A percentile compares a stretch with the other conserved stretches of the same genome.
Conservation (phyloP, 306 rosid genomes). For the Oxytropis ochrocephala region DNA sequence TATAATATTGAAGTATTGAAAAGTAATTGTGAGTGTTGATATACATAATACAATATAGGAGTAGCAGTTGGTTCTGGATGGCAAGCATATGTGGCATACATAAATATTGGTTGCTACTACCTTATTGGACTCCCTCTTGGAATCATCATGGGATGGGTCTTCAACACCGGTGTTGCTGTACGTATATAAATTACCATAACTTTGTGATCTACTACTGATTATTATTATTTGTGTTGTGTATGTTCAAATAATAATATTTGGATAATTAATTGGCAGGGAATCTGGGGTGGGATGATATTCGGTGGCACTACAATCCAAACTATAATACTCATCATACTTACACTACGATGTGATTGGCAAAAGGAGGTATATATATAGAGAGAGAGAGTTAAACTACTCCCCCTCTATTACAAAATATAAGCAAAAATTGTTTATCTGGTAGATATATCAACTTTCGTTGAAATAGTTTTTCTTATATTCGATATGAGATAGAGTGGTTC, state of each 20-base stretch:
- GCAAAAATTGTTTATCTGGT: too few relatives aligned
- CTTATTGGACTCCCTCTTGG: constrained; percentile 46
- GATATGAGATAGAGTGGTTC: too few relatives aligned
- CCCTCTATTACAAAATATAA: too few relatives aligned
- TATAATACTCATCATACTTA: constrained; percentile 32
- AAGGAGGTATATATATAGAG: too few relatives aligned
- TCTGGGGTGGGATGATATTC: constrained; percentile 76
- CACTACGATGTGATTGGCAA: constrained; percentile 50
- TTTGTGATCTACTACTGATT: too few relatives aligned
- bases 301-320: constrained; percentile 74
- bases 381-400: background rate
- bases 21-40: too few relatives aligned
- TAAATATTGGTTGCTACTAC: constrained; percentile 55
- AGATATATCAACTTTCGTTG: too few relatives aligned
- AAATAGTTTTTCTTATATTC: too few relatives aligned
- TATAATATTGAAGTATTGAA: too few relatives aligned
- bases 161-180: constrained; percentile 34
- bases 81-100: constrained; percentile 53
- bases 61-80: constrained; percentile 75
- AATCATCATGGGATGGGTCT: constrained; percentile 45
- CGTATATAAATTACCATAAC: too few relatives aligned
- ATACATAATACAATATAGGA: too few relatives aligned
- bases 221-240: too few relatives aligned
- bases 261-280: constrained; percentile 34
- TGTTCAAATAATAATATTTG: background rate